Base-by-base conservation (phyloP, 106 monocot genomes). In the Platanthera zijinensis region DNA sequence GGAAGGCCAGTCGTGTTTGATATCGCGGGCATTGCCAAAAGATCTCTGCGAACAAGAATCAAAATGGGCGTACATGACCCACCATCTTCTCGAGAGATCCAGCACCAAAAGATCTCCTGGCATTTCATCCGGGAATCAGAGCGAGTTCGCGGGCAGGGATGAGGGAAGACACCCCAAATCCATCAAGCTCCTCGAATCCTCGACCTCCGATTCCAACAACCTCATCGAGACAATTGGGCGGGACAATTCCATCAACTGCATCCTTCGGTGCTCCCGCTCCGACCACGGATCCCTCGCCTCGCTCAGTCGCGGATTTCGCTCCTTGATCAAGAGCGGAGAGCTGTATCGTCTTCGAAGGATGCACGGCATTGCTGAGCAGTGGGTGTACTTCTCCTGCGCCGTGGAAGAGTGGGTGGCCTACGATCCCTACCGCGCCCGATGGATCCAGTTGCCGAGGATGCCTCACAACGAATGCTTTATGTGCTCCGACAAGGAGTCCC, bases 401-500 rank as follows among this genome's bases (percentile, higher is more conserved):
- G 77, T 89, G 6, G 80, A 76, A 1, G 91, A 89, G 51, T 95
- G 94, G 94, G 89, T 84, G 53, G 86, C 91, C 0, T 95, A 84
- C 48, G 91, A 95, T 68, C 94, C 94, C 1, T 74, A 82, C 21
- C 48, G 78, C 13, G 17, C 67, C 0, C 79, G 87, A 3, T 91
- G 94, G 91, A 85, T 91, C 69, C 73, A 71, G 9, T 78, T 95
- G n/a, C 94, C 94, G 19, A 82, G 78, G 51, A 86, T 95, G 83
- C 91, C 85, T 1, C 83, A 85, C 8, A 87, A 91, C 51, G 91
- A 91, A 10, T 95, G 91, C 78, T 95, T 95, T 82, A 82, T 87
- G 82, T 82, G 80, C 69, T 89, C 89, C 1, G 94, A 95, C 71
- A 95, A 95, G 78, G 94, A 95, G 74, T 91, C 94, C 1, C 78